These are phyloP conservation scores for Aureobasidium sp. DNA, from an alignment of 2,329 filamentous ascomycete species.

Conservation along the genomic window DNA sequence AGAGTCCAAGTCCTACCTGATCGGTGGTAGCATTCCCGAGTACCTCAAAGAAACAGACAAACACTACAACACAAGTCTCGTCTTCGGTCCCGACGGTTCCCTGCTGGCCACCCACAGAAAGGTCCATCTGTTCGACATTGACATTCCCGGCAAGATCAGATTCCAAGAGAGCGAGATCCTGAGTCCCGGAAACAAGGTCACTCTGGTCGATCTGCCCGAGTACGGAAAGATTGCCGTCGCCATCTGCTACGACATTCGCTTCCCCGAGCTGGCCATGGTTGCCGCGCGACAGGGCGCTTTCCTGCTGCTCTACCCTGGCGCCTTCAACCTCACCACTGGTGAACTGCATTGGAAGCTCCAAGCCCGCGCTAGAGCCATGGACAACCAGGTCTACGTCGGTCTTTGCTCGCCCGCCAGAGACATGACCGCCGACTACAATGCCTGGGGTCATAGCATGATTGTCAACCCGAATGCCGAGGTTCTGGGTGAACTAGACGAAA, in stretches of 20 bases:
- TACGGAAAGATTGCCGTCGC: slow-evolving; percentile 83
- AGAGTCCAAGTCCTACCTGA: slow-evolving; percentile 70
- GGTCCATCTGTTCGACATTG: slow-evolving; percentile 94
- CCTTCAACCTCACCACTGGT: slow-evolving; percentile 92
- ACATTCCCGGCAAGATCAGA: slow-evolving; percentile 88
- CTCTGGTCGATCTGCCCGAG: slow-evolving; percentile 76
- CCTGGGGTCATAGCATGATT: slow-evolving; percentile 86
- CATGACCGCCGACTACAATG: slow-evolving; percentile 69
- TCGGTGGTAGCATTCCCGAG: slow-evolving; percentile 92
- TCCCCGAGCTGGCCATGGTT: slow-evolving; percentile 86
- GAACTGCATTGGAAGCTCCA: slow-evolving; percentile 85
- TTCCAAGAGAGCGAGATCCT: slow-evolving; percentile 90
- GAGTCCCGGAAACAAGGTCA: slow-evolving; percentile 75
- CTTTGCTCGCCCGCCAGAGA: slow-evolving; percentile 88
- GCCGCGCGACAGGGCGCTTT: slow-evolving; percentile 84
- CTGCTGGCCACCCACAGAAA: slow-evolving; percentile 87
- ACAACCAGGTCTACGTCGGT: slow-evolving; percentile 91
- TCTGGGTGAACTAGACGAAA: slow-evolving; percentile 70
- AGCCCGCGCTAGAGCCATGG: slow-evolving; percentile 74
- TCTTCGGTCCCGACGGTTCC: slow-evolving; percentile 70
- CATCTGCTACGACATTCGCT: slow-evolving; percentile 97
- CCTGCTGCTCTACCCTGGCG: slow-evolving; percentile 85
- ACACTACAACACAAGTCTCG: slow-evolving; percentile 86
- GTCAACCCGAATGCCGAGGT: slow-evolving; percentile 81
- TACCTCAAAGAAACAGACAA: slow-evolving; percentile 57